A percentile compares a stretch with the other conserved stretches of the same genome.
Evolutionary conservation across 75 land plant species (phyloP).

Genomic region (Sequoiadendron giganteum): DNA sequence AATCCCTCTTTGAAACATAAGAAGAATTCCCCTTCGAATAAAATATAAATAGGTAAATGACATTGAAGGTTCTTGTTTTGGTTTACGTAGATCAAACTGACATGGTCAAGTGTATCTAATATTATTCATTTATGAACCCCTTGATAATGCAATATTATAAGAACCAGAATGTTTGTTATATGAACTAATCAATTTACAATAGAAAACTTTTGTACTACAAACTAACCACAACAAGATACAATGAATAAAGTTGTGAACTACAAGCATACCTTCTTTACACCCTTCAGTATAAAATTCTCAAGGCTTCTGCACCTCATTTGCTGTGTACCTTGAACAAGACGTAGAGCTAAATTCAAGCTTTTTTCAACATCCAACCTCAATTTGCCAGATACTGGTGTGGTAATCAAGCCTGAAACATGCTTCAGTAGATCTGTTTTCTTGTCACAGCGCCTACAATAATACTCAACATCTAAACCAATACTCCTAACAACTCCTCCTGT

Average conservation of each 20-base stretch:
- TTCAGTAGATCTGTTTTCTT: constrained; percentile 52
- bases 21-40: neutral
- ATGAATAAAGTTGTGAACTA: neutral
- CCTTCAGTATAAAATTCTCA: constrained; percentile 24
- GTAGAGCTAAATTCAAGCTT: constrained; percentile 41
- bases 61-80: neutral
- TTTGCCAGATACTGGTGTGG: constrained; percentile 32
- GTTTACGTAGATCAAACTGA: neutral
- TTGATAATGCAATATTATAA: neutral
- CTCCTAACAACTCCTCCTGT: constrained; percentile 73
- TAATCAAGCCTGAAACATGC: constrained; percentile 44
- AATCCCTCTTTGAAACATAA: neutral
- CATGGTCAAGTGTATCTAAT: neutral
- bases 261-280: constrained; percentile 45
- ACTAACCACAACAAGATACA: neutral
- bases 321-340: constrained; percentile 49
- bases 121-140: neutral
- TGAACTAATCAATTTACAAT: neutral
- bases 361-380: constrained; percentile 37
- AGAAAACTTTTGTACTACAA: neutral
- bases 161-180: neutral
- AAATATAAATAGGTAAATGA: neutral
- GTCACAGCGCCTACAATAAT: constrained; percentile 81
- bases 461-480: constrained; percentile 68
- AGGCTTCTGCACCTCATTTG: constrained; percentile 29